Percentiles rank a stretch among this genome's conserved stretches.
Conservation (phyloP, 139 green algal species). For the Haematococcus sp. region DNA sequence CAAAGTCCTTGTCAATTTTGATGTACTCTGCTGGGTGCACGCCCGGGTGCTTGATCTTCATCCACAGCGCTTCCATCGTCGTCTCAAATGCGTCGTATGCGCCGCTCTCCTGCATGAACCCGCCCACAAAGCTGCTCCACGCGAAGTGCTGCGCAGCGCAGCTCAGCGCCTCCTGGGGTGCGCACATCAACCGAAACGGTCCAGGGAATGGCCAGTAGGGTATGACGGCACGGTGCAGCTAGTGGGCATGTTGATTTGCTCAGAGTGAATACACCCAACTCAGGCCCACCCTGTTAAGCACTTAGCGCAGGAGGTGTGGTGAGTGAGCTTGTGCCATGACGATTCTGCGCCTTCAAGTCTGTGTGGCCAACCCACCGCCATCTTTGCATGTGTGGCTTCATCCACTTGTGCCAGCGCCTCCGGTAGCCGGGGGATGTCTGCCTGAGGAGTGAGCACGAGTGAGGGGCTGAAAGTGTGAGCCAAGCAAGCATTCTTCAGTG, state of each 20-base stretch:
- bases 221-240: too few relatives aligned
- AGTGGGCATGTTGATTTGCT: too few relatives aligned
- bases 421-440: background rate
- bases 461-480: too few relatives aligned
- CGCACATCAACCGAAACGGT: too few relatives aligned
- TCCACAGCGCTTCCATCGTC: conserved; percentile 26
- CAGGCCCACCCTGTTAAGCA: too few relatives aligned
- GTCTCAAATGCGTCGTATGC: conserved; percentile 16
- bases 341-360: too few relatives aligned
- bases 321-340: too few relatives aligned
- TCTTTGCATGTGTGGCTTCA: background rate
- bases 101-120: conserved; percentile 29
- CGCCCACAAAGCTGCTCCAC: conserved; percentile 12
- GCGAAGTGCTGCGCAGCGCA: conserved; percentile 29
- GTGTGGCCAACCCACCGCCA: too few relatives aligned
- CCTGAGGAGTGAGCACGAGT: background rate
- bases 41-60: conserved; percentile 23
- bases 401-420: background rate
- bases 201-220: too few relatives aligned
- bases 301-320: too few relatives aligned
- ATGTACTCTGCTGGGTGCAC: conserved; percentile 7
- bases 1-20: conserved; percentile 2
- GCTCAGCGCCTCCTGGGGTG: background rate
- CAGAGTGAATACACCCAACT: too few relatives aligned
- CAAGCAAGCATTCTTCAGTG: too few relatives aligned